Evolutionary conservation across 192 early-diverging fungal genomes (phyloP).

Genomic region (Piromyces sp.): DNA sequence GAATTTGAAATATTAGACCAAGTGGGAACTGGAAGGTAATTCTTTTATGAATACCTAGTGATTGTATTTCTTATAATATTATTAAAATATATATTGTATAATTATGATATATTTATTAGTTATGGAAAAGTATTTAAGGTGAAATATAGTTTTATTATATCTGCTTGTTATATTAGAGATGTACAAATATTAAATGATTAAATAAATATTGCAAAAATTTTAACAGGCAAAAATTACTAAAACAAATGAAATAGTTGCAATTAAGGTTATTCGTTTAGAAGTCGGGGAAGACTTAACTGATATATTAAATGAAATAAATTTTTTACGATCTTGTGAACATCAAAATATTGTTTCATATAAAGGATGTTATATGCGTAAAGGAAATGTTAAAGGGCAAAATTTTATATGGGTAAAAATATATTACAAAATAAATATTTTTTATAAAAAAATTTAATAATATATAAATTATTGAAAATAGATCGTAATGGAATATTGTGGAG

Average conservation of each 20-base stretch:
- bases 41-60: too few species aligned
- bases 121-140: slow-evolving; percentile 41
- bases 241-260: slow-evolving; percentile 21
- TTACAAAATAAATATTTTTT: too few species aligned
- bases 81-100: too few species aligned
- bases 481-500: slow-evolving; percentile 44
- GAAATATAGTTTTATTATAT: too few species aligned
- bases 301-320: slow-evolving; percentile 40
- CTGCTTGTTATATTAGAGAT: too few species aligned
- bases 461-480: too few species aligned
- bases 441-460: too few species aligned
- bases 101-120: slow-evolving; percentile 11
- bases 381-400: slow-evolving; percentile 26
- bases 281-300: slow-evolving; percentile 33
- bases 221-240: slow-evolving; percentile 12
- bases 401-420: slow-evolving; percentile 28
- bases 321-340: slow-evolving; percentile 31
- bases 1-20: slow-evolving; percentile 26
- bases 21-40: slow-evolving; percentile 30
- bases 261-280: slow-evolving; percentile 40
- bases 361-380: slow-evolving; percentile 32
- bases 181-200: too few species aligned
- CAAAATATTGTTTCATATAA: slow-evolving; percentile 34
- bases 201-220: too few species aligned
- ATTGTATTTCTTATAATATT: too few species aligned